Base-by-base conservation (phyloP, 257 asterid species). In the Pogostemon cablin region DNA sequence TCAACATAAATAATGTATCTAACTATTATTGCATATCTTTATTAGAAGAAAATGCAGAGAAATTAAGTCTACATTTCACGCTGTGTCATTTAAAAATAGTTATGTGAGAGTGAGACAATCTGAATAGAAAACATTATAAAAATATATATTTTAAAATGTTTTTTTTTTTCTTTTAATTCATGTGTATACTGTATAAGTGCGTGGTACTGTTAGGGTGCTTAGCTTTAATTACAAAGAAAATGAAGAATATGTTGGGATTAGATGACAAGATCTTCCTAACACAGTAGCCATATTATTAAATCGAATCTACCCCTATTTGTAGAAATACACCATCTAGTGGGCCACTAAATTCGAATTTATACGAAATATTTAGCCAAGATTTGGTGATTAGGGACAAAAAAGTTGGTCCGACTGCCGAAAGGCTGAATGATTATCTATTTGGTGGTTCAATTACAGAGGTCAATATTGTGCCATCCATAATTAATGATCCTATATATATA, bases 231-330 rank as follows among this genome's bases (percentile, higher is more conserved):
- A 3, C 20, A 1, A 9, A 32, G 20, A 66, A 39, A 9, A 8
- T 1, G 6, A 42, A 38, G 35, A 59, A 38, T 12, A 40, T 37
- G 68, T 0, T 44, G 40, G 35, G 47, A 58, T 72, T 69, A 76
- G 57, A 57, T 59, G 79, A 74, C 82, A 77, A 70, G 69, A 77
- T 59, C 54, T 66, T 74, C 82, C 80, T 66, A 77, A 77, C 85
- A 41, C 8, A 32, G 38, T 65, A 77, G 11, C 40, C 10, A 47
- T 15, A 72, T 62, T 52, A 55, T 67, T 42, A 50, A 62, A 74
- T 7, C 41, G 62, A 74, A 71, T 73, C 61, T 56, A 3, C 53
- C 42, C 5, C 32, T 34, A 50, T 52, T 52, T 52, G 35, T n/a
- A n/a, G 9, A 56, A 37, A 72, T 60, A 37, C 32, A 6, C 6